Evolutionary conservation across 2,329 filamentous ascomycete species (phyloP).

Genomic region (Clonostachys sp.): DNA sequence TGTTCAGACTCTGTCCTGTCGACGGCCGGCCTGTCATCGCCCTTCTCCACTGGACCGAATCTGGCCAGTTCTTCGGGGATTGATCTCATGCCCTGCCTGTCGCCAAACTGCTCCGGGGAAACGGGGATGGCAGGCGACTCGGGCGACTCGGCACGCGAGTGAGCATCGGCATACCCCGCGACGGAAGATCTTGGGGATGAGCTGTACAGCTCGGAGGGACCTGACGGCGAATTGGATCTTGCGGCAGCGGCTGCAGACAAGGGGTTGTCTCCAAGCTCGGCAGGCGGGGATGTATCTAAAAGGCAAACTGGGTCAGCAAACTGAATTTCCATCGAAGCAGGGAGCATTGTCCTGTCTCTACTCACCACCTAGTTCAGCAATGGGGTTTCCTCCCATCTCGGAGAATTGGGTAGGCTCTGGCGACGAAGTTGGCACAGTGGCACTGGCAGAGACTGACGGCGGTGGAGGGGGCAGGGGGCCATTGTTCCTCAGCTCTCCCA

Average conservation of each 20-base stretch:
- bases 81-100: constrained; percentile 1
- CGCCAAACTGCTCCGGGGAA: neutral
- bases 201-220: constrained; percentile 5
- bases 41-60: neutral
- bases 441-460: constrained; percentile 4
- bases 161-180: constrained; percentile 7
- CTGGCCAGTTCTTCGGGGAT: constrained; percentile 3
- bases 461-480: neutral
- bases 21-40: neutral
- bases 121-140: constrained; percentile 1
- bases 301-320: neutral
- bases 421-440: constrained; percentile 6
- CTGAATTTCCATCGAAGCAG: too few species aligned
- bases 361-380: constrained; percentile 45
- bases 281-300: constrained; percentile 35
- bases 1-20: constrained; percentile 1
- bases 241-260: constrained; percentile 30
- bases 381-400: constrained; percentile 36
- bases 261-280: constrained; percentile 40
- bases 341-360: neutral
- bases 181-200: constrained; percentile 11
- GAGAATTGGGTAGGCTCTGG: constrained; percentile 8
- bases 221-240: constrained; percentile 20
- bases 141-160: constrained; percentile 17
- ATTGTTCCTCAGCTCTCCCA: constrained; percentile 23